Percentiles rank a stretch among this genome's conserved stretches.
Evolutionary conservation across 2,329 filamentous ascomycete species (phyloP).

Genomic region (Catunica adiposa): DNA sequence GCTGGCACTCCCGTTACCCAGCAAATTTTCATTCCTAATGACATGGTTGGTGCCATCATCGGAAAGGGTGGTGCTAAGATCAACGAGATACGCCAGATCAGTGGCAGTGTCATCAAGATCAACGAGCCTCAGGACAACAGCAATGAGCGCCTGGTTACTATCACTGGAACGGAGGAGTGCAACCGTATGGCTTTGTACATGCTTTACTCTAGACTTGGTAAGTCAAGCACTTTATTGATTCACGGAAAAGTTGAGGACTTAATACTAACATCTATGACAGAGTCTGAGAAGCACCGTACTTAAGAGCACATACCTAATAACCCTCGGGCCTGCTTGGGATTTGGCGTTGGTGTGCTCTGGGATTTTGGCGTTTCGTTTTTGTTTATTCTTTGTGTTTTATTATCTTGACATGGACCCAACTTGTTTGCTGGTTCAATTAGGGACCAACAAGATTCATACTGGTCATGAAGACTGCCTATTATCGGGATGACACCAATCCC

Average conservation of each 20-base stretch:
- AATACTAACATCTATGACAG: too few relatives aligned
- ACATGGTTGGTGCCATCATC: conserved; percentile 98
- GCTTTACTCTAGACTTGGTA: conserved; percentile 93
- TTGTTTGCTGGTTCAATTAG: background rate
- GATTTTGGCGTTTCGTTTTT: conserved; percentile 11
- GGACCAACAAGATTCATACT: too few relatives aligned
- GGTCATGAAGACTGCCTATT: too few relatives aligned
- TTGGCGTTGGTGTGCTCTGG: conserved; percentile 13
- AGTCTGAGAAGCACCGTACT: too few relatives aligned
- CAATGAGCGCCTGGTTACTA: conserved; percentile 93
- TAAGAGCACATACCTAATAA: background rate
- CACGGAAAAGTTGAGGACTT: background rate
- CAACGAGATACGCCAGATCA: conserved; percentile 95
- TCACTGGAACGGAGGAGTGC: conserved; percentile 93
- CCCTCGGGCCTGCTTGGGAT: conserved; percentile 5
- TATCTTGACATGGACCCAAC: background rate
- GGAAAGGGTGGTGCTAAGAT: conserved; percentile 98
- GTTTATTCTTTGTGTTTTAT: background rate
- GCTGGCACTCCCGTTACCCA: conserved; percentile 60
- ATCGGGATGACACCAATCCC: too few relatives aligned
- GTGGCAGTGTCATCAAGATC: conserved; percentile 98
- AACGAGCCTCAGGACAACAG: conserved; percentile 98
- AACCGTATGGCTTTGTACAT: conserved; percentile 99
- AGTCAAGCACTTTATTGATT: conserved; percentile 25
- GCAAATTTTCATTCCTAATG: conserved; percentile 97